Conservation (phyloP, 495 filamentous ascomycete species). For the Hypomontagnella submonticulosa region DNA sequence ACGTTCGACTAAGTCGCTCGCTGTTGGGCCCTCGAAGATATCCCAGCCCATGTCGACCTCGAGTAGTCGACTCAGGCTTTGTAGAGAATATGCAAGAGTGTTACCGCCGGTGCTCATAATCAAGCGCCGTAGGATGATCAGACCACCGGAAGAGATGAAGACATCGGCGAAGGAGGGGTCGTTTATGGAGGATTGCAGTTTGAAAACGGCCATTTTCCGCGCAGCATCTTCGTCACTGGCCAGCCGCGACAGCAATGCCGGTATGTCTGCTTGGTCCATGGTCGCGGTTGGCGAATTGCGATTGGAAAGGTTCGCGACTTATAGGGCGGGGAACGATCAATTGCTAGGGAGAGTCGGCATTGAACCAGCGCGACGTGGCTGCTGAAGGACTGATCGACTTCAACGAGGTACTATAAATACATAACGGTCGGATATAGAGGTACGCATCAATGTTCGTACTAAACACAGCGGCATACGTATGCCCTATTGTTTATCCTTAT, state of each 20-base stretch:
- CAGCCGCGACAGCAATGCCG: slow-evolving; percentile 65
- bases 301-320: slow-evolving; percentile 30
- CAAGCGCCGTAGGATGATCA: slow-evolving; percentile 81
- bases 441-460: slow-evolving; percentile 1
- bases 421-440: slow-evolving; percentile 22
- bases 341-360: slow-evolving; percentile 15
- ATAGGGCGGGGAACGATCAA: slow-evolving; percentile 21
- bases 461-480: slow-evolving; percentile 7
- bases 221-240: slow-evolving; percentile 80
- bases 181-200: slow-evolving; percentile 90
- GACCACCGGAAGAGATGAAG: slow-evolving; percentile 89
- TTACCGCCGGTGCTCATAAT: slow-evolving; percentile 88
- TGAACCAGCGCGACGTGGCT: slow-evolving; percentile 31
- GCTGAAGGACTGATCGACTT: slow-evolving; percentile 25
- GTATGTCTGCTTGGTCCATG: slow-evolving; percentile 67
- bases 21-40: slow-evolving; percentile 63
- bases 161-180: slow-evolving; percentile 97
- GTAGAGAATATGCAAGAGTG: slow-evolving; percentile 92
- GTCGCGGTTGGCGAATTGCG: slow-evolving; percentile 14
- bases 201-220: slow-evolving; percentile 99
- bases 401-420: slow-evolving; percentile 36
- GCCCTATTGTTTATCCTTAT: not conserved
- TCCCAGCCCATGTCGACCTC: slow-evolving; percentile 99
- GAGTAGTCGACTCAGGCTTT: slow-evolving; percentile 83
- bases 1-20: slow-evolving; percentile 69